A percentile compares a stretch with the other conserved stretches of the same genome.
Evolutionary conservation across 305 asterid species (phyloP).

Genomic region (Salvia sclarea): DNA sequence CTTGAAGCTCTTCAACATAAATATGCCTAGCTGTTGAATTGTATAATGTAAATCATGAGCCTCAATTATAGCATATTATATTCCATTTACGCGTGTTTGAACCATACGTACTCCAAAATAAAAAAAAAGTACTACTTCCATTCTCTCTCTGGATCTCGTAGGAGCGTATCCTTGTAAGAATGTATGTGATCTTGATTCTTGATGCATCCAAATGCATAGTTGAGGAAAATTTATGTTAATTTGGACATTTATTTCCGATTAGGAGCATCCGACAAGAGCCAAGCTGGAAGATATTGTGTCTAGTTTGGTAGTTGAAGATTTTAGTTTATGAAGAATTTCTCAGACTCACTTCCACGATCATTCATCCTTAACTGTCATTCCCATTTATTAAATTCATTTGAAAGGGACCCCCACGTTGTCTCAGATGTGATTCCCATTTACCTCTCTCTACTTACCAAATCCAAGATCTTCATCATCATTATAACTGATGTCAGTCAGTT

Average conservation of each 20-base stretch:
- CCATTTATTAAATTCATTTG: constrained; percentile 7
- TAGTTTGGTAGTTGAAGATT: constrained; percentile 31
- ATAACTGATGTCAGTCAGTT: constrained; percentile 33
- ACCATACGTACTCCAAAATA: too few species aligned
- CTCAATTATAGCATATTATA: too few species aligned
- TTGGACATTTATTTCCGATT: too few species aligned
- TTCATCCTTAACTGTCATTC: constrained; percentile 24
- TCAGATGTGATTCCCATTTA: constrained; percentile 35
- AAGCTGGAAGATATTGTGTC: constrained; percentile 38
- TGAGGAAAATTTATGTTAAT: too few species aligned
- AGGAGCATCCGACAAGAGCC: constrained; percentile 9
- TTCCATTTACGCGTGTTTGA: too few species aligned
- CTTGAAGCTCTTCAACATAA: not conserved
- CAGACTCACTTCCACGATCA: constrained; percentile 41
- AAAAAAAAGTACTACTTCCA: too few species aligned
- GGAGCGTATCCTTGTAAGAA: too few species aligned
- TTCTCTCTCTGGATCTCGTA: too few species aligned
- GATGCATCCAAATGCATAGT: too few species aligned
- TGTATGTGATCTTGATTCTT: too few species aligned
- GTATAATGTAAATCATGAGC: not conserved
- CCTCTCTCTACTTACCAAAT: constrained; percentile 27
- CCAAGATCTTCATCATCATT: constrained; percentile 13
- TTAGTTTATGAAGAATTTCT: constrained; percentile 12
- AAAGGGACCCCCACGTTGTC: constrained; percentile 50
- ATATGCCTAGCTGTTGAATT: not conserved